Percentiles rank a stretch among this genome's conserved stretches.
These are phyloP conservation scores for Rehmannia glutinosa DNA, from an alignment of 257 asterid genomes.

Conservation along the genomic window DNA sequence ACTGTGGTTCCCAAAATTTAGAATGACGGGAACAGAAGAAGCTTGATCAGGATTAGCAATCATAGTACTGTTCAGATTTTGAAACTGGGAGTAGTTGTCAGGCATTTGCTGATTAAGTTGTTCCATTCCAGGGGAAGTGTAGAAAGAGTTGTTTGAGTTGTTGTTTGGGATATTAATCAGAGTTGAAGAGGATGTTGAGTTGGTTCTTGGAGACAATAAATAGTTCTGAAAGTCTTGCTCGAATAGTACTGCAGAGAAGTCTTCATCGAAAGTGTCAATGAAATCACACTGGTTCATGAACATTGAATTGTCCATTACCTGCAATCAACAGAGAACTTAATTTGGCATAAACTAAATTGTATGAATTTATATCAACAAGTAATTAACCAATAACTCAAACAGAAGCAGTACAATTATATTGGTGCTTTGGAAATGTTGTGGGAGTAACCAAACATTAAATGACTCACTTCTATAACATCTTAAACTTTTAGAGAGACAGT, in stretches of 20 bases:
- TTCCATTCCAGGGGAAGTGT: neutral
- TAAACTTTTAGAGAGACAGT: too few species aligned
- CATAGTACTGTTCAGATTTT: neutral
- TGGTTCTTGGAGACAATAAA: neutral
- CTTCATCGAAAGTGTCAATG: conserved; percentile 22
- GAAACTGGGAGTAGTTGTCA: neutral
- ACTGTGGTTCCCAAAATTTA: conserved; percentile 3
- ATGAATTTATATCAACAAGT: too few species aligned
- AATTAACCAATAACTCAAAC: too few species aligned
- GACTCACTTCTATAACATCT: too few species aligned
- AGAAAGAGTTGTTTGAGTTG: neutral
- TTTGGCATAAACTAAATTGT: neutral
- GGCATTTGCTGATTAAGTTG: neutral
- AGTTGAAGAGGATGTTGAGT: neutral
- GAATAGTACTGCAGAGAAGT: neutral
- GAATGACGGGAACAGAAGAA: neutral
- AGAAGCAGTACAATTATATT: neutral
- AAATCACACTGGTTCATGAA: conserved; percentile 5
- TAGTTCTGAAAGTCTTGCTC: neutral
- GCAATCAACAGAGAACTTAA: neutral
- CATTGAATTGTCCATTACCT: conserved; percentile 16
- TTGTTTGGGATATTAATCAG: neutral
- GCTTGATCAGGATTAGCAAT: neutral
- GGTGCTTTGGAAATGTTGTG: too few species aligned
- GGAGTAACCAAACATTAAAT: too few species aligned